Base-by-base conservation (phyloP, 2,329 filamentous ascomycete genomes). In the Chalaropsis ovoidea region DNA sequence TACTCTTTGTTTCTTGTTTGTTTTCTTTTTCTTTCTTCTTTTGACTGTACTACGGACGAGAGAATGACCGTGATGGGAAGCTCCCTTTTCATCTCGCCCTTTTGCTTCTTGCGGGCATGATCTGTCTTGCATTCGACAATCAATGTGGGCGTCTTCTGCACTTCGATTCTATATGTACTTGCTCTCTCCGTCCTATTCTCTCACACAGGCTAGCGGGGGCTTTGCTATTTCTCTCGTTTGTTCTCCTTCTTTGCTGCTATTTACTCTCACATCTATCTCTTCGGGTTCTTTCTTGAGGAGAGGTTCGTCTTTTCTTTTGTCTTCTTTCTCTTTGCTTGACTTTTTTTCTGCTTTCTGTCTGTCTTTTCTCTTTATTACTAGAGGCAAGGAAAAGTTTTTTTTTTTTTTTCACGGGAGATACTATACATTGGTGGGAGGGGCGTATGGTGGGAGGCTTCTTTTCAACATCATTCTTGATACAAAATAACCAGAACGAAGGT, bases 401-500 rank as follows among this genome's bases (percentile, higher is more conserved):
- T 49, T n/a, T 49, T 63, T 61, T 39, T 24, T 39, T 62, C 43
- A 42, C 58, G 19, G 41, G 22, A 39, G 35, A 62, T 61, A 39
- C 27, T 63, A 62, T 42, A 49, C n/a, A 39, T 63, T 22, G 45
- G 43, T 54, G 31, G 52, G 52, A 58, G 52, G 52, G 52, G 52
- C 52, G 52, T 58, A 58, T 58, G 52, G 52, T 27, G 52, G 52
- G 52, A 58, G 52, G 52, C 52, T 58, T 58, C 52, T 58, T 58
- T 58, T 58, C 52, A 58, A 58, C 52, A 58, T 58, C 52, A 58
- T 58, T 58, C 43, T 58, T 58, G 52, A 58, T 22, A 58, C 52
- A 58, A 31, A 58, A 58, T 58, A 58, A 58, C 24, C 52, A 58
- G 52, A 58, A 58, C 52, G 27, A 58, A 58, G 27, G 52, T 35